Evolutionary conservation across 2,329 filamentous ascomycete genomes (phyloP).

Genomic region (Pseudogymnoascus destructans): DNA sequence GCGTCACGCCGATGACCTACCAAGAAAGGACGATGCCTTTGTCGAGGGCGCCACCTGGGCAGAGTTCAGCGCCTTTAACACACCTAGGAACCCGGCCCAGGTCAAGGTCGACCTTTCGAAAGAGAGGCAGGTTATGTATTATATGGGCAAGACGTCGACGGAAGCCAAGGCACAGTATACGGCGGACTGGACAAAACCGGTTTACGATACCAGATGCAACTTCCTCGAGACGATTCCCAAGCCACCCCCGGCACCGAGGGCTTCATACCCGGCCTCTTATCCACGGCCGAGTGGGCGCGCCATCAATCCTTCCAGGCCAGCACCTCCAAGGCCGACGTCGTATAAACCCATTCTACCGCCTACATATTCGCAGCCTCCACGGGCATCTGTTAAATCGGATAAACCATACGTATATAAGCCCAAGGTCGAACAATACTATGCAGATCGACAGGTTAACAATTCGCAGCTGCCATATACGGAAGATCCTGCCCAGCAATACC

Average conservation of each 20-base stretch:
- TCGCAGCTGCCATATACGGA: conserved; percentile 26
- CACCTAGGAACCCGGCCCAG: conserved; percentile 44
- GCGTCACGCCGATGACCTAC: conserved; percentile 46
- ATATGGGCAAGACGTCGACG: conserved; percentile 73
- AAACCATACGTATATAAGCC: conserved; percentile 45
- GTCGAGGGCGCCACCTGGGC: conserved; percentile 59
- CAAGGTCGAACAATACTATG: conserved; percentile 18
- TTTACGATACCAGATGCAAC: conserved; percentile 55
- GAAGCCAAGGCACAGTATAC: conserved; percentile 88
- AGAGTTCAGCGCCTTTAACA: conserved; percentile 59
- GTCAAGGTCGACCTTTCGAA: conserved; percentile 59
- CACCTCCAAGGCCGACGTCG: conserved; percentile 19
- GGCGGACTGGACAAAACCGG: conserved; percentile 49
- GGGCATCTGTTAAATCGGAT: conserved; percentile 24
- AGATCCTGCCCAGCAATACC: conserved; percentile 13
- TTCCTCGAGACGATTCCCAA: conserved; percentile 59
- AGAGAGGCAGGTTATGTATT: conserved; percentile 73
- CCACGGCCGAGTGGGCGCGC: conserved; percentile 17
- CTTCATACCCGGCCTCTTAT: conserved; percentile 26
- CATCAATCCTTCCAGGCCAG: conserved; percentile 23
- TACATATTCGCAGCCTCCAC: neutral
- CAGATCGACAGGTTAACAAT: conserved; percentile 24
- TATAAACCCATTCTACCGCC: conserved; percentile 16
- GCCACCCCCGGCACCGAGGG: conserved; percentile 26
- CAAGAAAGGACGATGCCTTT: conserved; percentile 53